Evolutionary conservation across 768 basidiomycete species (phyloP).

Genomic region (Cubamyces sp.): DNA sequence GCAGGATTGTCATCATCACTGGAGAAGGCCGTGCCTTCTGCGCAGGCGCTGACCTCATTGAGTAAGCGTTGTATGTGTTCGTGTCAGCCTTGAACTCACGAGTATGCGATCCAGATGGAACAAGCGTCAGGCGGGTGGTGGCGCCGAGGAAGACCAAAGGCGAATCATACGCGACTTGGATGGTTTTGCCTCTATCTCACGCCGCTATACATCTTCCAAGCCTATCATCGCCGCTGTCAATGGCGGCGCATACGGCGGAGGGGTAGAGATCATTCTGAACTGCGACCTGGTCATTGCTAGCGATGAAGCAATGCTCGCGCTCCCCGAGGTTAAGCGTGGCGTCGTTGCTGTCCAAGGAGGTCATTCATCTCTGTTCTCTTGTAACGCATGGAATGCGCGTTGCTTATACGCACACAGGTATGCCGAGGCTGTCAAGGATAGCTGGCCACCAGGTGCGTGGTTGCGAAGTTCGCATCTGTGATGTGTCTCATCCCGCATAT

Average conservation of each 20-base stretch:
- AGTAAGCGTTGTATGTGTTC: slow-evolving; percentile 45
- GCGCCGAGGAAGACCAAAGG: slow-evolving; percentile 47
- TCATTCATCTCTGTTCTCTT: slow-evolving; percentile 12
- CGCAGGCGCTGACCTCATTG: slow-evolving; percentile 79
- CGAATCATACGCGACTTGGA: slow-evolving; percentile 43
- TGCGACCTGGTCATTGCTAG: slow-evolving; percentile 78
- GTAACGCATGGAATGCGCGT: background rate
- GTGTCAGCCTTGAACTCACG: background rate
- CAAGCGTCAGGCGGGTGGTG: slow-evolving; percentile 49
- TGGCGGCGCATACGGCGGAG: slow-evolving; percentile 54
- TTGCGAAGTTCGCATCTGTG: slow-evolving; percentile 11
- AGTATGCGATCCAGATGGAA: slow-evolving; percentile 55
- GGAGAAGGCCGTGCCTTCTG: slow-evolving; percentile 77
- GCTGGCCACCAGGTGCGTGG: slow-evolving; percentile 73
- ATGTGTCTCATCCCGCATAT: slow-evolving; percentile 3
- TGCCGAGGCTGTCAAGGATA: slow-evolving; percentile 66
- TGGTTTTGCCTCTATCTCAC: slow-evolving; percentile 77
- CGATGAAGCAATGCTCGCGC: slow-evolving; percentile 67
- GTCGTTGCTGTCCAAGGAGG: slow-evolving; percentile 76
- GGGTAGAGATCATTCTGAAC: slow-evolving; percentile 55
- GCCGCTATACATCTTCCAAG: slow-evolving; percentile 62
- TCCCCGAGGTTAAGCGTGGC: slow-evolving; percentile 80
- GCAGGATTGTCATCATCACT: slow-evolving; percentile 76
- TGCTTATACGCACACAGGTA: slow-evolving; percentile 40
- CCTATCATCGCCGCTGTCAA: slow-evolving; percentile 83